Percentiles rank a stretch among this genome's conserved stretches.
phyloP scores from a whole-genome alignment of 2,329 filamentous ascomycete genomes.

The Apiospora hydei region DNA sequence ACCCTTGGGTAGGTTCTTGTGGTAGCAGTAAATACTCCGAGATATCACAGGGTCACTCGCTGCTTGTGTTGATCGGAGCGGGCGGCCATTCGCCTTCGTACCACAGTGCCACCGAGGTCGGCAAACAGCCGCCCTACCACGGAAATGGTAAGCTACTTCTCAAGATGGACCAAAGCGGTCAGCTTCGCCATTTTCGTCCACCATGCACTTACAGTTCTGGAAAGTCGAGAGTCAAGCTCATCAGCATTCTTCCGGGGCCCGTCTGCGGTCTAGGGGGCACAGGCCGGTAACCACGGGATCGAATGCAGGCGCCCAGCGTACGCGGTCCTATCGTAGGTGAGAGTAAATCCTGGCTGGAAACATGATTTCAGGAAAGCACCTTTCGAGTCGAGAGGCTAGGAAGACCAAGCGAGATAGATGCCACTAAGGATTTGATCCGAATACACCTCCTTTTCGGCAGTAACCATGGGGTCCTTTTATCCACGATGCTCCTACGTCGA shows the following conservation, averaged over 20 bases:
- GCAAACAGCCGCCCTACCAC: neutral
- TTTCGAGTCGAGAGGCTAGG: neutral
- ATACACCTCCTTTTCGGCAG: slow-evolving; percentile 27
- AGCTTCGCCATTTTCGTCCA: slow-evolving; percentile 24
- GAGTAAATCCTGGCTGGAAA: neutral
- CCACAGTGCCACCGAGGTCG: neutral
- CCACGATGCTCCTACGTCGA: neutral
- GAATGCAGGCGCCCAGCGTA: slow-evolving; percentile 22
- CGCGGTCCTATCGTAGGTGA: neutral
- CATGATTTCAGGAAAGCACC: neutral
- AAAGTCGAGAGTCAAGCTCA: slow-evolving; percentile 16
- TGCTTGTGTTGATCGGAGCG: slow-evolving; percentile 20
- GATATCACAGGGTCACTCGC: slow-evolving; percentile 13
- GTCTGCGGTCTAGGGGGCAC: neutral
- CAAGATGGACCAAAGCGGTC: slow-evolving; percentile 27
- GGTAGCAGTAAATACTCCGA: slow-evolving; percentile 23
- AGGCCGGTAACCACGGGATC: slow-evolving; percentile 20
- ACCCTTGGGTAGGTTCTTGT: slow-evolving; percentile 21
- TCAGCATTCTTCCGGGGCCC: slow-evolving; percentile 22
- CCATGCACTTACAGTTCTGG: slow-evolving; percentile 5
- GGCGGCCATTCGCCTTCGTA: slow-evolving; percentile 23
- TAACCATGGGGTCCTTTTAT: slow-evolving; percentile 8
- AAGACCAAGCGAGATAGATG: neutral
- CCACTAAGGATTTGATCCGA: neutral
- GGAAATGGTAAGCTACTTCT: slow-evolving; percentile 20